Evolutionary conservation across 1,284 basidiomycete genomes (phyloP), one percentile per base, ranked within the genome.

Genomic region (Taiwanofungus camphoratus): DNA sequence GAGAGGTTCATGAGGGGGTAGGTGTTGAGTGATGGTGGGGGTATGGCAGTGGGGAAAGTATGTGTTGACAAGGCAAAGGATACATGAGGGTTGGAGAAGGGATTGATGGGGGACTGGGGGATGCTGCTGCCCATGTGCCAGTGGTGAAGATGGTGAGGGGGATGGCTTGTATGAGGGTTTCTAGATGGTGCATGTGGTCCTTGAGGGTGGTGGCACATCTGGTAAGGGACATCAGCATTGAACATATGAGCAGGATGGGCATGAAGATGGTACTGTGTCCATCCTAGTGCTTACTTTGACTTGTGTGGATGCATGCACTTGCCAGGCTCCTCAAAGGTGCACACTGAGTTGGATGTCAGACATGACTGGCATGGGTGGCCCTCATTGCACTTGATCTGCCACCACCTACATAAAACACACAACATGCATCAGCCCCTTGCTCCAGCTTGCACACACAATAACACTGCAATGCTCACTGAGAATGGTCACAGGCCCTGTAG

Each of bases 331-430:
- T 89, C 86, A 53, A 89, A 89, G 0, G 87, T 89, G 52, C 86
- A 89, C 9, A 82, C 65, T 4, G 86, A 87, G 54, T 73, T 83
- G 13, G 86, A 83, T 3, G 82, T 79, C 16, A 87, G 62, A 61
- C 86, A 89, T 8, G 86, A 85, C 65, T 88, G 85, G 59, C 86
- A 89, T 30, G 86, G 87, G 54, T 87, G 85, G 0, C 86, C 87
- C 59, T 89, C 87, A 54, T 89, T 86, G 59, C 86, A 89, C 55
- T 87, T 86, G 59, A 88, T 88, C 55, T 85, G 69, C 55, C 85
- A 69, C 44, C 85, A 80, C 23, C 85, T 87, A 54, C 31, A n/a
- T 32, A 16, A 7, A 9, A n/a, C n/a, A n/a, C n/a, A n/a, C n/a
- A n/a, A n/a, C n/a, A 13, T 13, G 32, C 9, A 8, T 43, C 19